A percentile compares a stretch with the other conserved stretches of the same genome.
phyloP scores from a whole-genome alignment of 2,329 filamentous ascomycete species.

The Ophiostoma triangulosporum region DNA sequence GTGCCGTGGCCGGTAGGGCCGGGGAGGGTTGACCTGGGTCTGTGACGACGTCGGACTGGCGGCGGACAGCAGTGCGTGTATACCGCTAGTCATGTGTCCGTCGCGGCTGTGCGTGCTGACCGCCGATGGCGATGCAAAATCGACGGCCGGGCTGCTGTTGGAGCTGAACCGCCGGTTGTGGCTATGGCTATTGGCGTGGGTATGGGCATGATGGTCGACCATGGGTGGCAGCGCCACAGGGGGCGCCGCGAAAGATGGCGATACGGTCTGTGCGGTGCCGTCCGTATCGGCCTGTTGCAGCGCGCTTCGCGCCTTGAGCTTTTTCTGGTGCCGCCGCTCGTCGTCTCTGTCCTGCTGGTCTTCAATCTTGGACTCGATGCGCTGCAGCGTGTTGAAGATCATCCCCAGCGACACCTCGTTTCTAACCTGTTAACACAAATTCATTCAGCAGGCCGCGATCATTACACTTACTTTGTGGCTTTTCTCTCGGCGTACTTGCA shows the following conservation, averaged over 20 bases:
- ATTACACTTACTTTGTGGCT: constrained; percentile 30
- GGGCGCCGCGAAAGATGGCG: not conserved
- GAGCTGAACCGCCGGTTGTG: constrained; percentile 2
- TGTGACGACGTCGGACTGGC: constrained; percentile 3
- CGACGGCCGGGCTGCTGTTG: not conserved
- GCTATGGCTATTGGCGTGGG: not conserved
- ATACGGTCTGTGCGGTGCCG: not conserved
- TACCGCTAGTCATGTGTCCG: constrained; percentile 17
- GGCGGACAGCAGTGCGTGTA: constrained; percentile 15
- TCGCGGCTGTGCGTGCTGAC: constrained; percentile 3
- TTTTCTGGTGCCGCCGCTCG: not conserved
- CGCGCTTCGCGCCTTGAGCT: not conserved
- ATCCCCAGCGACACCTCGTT: constrained; percentile 40
- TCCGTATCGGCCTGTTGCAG: not conserved
- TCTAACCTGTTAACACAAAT: constrained; percentile 16
- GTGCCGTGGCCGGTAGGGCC: constrained; percentile 1
- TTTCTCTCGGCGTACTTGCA: constrained; percentile 40
- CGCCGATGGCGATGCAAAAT: constrained; percentile 3
- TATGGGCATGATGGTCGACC: not conserved
- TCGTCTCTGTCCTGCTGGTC: not conserved
- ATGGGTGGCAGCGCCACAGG: not conserved
- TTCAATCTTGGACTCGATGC: constrained; percentile 38
- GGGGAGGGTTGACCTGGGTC: not conserved
- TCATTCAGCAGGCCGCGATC: not conserved
- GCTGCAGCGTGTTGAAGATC: constrained; percentile 39